These are phyloP conservation scores for Phytophthora syringae DNA, from an alignment of 352 stramenopile species.

Conservation along the genomic window DNA sequence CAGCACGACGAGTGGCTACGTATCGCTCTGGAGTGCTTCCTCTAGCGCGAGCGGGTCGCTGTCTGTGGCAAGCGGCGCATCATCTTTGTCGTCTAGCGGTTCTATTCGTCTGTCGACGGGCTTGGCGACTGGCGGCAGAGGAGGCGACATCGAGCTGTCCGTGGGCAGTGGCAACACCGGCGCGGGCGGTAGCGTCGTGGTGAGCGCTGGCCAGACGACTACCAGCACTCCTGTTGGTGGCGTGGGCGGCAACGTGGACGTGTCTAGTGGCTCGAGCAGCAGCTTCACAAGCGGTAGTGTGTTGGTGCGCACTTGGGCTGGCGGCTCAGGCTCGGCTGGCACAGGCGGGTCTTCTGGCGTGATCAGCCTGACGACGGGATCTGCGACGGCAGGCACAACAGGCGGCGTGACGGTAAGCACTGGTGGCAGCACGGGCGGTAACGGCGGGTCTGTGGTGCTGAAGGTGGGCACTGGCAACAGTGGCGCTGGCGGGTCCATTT, in stretches of 20 bases:
- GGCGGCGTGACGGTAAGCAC: constrained; percentile 27
- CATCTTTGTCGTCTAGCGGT: constrained; percentile 6
- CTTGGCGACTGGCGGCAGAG: constrained; percentile 4
- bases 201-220: constrained; percentile 2
- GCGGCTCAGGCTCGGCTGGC: constrained; percentile 2
- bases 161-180: constrained; percentile 1
- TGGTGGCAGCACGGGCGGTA: too few relatives aligned
- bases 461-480: too few relatives aligned
- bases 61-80: constrained; percentile 1
- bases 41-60: constrained; percentile 3
- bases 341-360: too few relatives aligned
- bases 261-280: constrained; percentile 40
- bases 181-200: constrained; percentile 1
- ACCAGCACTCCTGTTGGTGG: constrained; percentile 35
- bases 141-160: constrained; percentile 7
- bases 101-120: constrained; percentile 19
- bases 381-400: too few relatives aligned
- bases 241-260: constrained; percentile 44
- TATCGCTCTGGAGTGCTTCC: constrained; percentile 16
- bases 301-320: constrained; percentile 6
- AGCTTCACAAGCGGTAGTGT: constrained; percentile 6
- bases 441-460: too few relatives aligned
- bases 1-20: constrained; percentile 7
- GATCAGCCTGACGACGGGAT: too few relatives aligned
- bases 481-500: too few relatives aligned